Base-by-base conservation (phyloP, 192 early-diverging fungal genomes). In the Coemansia umbellata region DNA sequence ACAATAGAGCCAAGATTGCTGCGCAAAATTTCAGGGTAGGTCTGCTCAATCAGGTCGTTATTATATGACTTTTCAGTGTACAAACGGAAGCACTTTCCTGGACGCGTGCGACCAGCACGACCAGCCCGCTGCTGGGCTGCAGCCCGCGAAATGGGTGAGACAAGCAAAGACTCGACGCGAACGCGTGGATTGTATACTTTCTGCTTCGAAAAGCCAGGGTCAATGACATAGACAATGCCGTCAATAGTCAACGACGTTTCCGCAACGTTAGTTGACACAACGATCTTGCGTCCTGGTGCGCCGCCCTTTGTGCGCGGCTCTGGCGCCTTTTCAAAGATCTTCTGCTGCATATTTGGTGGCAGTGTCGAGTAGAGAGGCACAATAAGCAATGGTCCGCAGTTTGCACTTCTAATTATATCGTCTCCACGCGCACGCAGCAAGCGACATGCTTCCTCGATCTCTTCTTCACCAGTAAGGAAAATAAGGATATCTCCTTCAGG, bases 161-260 rank as follows among this genome's bases (percentile, higher is more conserved):
- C 94, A 49, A 97, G 75, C 48, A 99, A 82, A 19, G 89, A 91
- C 67, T 98, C 97, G 40, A 98, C 93, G 47, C 94, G 84, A 48
- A 96, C 90, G 48, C 96, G 88, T 26, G 97, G 95, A 67, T 99
- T 94, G 75, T 96, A 99, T 21, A 97, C 93, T 71, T 97, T 98
- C 74, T 98, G 95, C 60, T 99, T 99, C n/a, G 94, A 85, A 59
- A 99, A 97, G 8, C 95, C 97, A 36, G 93, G 93, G 59, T 98
- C 97, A 52, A 99, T 88, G 31, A 98, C 97, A 70, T 98, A 98
- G 9, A 97, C 94, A 49, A 99, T 95, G 58, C 94, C 95, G 66
- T 98, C 95, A 41, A 99, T 98, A 2, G 97, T 99, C 53, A 99
- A 79, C 0, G 91, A 94, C 1, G 97, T 99, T 75, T 98, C 95